Conservation (phyloP, 164 flowering plant species). For the Vitis rotundifolia region DNA sequence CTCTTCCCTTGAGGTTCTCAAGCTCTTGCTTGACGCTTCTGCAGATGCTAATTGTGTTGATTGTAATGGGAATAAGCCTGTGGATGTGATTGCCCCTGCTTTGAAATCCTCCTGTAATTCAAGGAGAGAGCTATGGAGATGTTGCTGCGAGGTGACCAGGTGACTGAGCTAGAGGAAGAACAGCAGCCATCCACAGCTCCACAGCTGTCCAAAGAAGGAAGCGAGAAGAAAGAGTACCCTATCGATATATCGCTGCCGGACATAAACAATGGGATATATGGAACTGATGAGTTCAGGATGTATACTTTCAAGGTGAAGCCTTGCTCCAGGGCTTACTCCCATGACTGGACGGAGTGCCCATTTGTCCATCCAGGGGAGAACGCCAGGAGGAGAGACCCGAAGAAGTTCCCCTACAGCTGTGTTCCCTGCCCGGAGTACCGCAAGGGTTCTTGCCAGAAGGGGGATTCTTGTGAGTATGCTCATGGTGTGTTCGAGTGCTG, state of each 20-base stretch:
- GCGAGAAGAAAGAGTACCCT: conserved; percentile 79
- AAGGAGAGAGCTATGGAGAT: conserved; percentile 42
- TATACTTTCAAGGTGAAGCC: conserved; percentile 91
- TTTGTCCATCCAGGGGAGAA: conserved; percentile 97
- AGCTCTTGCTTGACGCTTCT: conserved; percentile 59
- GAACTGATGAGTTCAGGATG: conserved; percentile 93
- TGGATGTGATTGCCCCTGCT: conserved; percentile 40
- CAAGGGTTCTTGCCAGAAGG: conserved; percentile 75
- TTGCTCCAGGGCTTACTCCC: conserved; percentile 90
- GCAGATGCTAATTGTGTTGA: conserved; percentile 54
- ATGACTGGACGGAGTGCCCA: conserved; percentile 98
- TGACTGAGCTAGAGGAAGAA: conserved; percentile 17
- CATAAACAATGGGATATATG: conserved; percentile 76
- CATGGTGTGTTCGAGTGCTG: conserved; percentile 97
- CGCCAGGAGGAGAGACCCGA: conserved; percentile 85
- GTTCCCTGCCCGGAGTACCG: conserved; percentile 95
- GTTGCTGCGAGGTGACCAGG: conserved; percentile 46
- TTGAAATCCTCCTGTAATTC: conserved; percentile 23
- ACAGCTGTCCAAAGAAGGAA: conserved; percentile 27
- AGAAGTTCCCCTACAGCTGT: conserved; percentile 80
- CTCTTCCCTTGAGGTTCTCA: conserved; percentile 45
- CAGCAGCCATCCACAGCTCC: conserved; percentile 21
- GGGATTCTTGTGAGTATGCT: conserved; percentile 87
- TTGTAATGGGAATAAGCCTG: conserved; percentile 53
- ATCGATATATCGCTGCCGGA: conserved; percentile 71